Evolutionary conservation across 345 rosid genomes (phyloP).

Genomic region (Heritiera littoralis): DNA sequence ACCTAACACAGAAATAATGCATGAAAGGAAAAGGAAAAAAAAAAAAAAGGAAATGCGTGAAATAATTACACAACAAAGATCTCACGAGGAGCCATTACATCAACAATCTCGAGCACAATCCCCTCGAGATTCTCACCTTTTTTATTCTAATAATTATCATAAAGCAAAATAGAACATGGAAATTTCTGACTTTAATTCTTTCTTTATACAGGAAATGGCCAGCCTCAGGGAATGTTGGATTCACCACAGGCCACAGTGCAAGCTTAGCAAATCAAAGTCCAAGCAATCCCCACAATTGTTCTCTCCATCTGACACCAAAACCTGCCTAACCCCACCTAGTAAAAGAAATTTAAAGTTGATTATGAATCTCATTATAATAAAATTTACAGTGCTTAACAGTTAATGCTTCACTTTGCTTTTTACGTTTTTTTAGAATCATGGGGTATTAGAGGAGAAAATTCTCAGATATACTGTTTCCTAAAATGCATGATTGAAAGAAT

Average conservation of each 20-base stretch:
- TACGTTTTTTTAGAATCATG: neutral
- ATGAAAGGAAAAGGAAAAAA: neutral
- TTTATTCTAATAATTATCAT: constrained; percentile 23
- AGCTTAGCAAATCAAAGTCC: constrained; percentile 33
- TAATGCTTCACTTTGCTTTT: constrained; percentile 25
- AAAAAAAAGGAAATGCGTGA: neutral
- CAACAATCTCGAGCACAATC: constrained; percentile 38
- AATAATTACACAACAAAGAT: constrained; percentile 37
- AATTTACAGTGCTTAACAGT: constrained; percentile 38
- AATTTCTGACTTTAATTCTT: constrained; percentile 21
- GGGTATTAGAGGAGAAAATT: constrained; percentile 7
- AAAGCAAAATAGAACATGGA: constrained; percentile 20
- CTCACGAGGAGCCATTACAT: constrained; percentile 35
- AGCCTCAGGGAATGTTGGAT: constrained; percentile 56
- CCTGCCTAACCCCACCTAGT: constrained; percentile 31
- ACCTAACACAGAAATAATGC: constrained; percentile 17
- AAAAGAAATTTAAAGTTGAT: neutral
- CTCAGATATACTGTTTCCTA: constrained; percentile 29
- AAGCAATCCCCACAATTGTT: constrained; percentile 30
- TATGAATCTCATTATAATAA: constrained; percentile 3
- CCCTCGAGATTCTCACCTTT: constrained; percentile 52
- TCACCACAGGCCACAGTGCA: constrained; percentile 37
- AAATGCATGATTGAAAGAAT: constrained; percentile 44
- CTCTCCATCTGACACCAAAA: constrained; percentile 16
- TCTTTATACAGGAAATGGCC: constrained; percentile 18